These are phyloP conservation scores for Verticillium klebahnii DNA, from an alignment of 2,329 filamentous ascomycete species.

Conservation along the genomic window DNA sequence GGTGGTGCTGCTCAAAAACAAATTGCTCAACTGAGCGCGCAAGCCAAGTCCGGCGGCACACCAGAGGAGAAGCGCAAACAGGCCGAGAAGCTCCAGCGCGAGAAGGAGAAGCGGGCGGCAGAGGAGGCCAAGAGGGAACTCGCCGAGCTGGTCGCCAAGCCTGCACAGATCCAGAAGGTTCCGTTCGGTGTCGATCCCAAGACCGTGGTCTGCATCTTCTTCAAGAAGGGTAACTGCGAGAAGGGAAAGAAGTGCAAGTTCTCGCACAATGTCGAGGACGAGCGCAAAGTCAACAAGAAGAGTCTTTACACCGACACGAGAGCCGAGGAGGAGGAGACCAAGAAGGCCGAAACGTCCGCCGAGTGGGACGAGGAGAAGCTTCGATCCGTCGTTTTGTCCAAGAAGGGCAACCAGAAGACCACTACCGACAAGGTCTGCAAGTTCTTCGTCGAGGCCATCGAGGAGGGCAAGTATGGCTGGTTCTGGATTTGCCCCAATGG, in stretches of 20 bases:
- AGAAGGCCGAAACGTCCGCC: conserved; percentile 88
- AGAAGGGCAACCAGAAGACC: conserved; percentile 94
- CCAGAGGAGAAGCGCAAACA: conserved; percentile 81
- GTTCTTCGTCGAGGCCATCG: conserved; percentile 93
- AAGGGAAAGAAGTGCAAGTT: conserved; percentile 99
- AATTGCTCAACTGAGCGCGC: conserved; percentile 77
- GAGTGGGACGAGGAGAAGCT: conserved; percentile 98
- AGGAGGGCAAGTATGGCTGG: conserved; percentile 99
- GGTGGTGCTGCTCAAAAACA: conserved; percentile 84
- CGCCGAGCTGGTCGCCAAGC: conserved; percentile 80
- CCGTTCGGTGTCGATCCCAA: conserved; percentile 98
- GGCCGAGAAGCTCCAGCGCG: conserved; percentile 61
- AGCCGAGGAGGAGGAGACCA: conserved; percentile 67
- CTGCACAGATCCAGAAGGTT: conserved; percentile 94
- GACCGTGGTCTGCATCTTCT: conserved; percentile 94
- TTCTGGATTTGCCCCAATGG: conserved; percentile 98
- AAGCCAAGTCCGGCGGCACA: conserved; percentile 69
- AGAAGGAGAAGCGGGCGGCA: conserved; percentile 86
- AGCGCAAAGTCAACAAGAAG: conserved; percentile 89
- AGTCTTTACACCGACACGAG: conserved; percentile 84
- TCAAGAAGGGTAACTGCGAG: conserved; percentile 94
- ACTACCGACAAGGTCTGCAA: conserved; percentile 99
- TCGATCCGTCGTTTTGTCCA: conserved; percentile 82
- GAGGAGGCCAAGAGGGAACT: conserved; percentile 79
- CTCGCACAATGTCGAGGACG: conserved; percentile 82